phyloP scores from a whole-genome alignment of 129 eudicot genomes.

The Flaveria trinervia region DNA sequence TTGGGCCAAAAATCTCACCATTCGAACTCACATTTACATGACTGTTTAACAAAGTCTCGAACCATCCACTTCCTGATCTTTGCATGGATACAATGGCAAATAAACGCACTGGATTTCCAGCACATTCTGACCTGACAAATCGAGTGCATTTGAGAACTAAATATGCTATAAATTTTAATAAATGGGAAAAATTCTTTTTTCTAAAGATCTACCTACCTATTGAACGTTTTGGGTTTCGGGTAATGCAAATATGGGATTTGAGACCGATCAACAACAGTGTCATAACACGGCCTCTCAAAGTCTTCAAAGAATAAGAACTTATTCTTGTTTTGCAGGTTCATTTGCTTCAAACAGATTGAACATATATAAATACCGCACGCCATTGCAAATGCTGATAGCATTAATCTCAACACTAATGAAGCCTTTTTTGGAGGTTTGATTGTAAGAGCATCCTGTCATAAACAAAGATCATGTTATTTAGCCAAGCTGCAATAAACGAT shows the following conservation, averaged over 20 bases:
- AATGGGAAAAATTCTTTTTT: neutral
- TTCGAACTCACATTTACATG: constrained; percentile 56
- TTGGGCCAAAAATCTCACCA: constrained; percentile 55
- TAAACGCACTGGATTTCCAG: constrained; percentile 51
- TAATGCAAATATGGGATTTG: constrained; percentile 68
- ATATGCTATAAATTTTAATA: neutral
- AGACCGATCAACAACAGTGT: constrained; percentile 33
- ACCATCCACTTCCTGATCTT: constrained; percentile 79
- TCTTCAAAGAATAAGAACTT: constrained; percentile 39
- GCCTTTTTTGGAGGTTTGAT: constrained; percentile 56
- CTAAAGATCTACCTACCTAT: constrained; percentile 63
- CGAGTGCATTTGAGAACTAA: neutral
- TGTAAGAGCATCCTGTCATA: constrained; percentile 52
- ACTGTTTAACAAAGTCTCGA: constrained; percentile 60
- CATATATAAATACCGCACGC: constrained; percentile 65
- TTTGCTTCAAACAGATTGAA: constrained; percentile 58
- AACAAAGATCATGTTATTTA: neutral
- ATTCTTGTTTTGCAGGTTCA: constrained; percentile 32
- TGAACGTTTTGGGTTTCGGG: constrained; percentile 78
- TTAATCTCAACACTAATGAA: constrained; percentile 46
- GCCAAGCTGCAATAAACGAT: neutral
- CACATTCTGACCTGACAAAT: constrained; percentile 49
- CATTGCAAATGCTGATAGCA: constrained; percentile 53
- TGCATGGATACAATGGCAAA: constrained; percentile 63
- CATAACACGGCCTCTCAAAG: constrained; percentile 43